Base-by-base conservation (phyloP, 2,329 filamentous ascomycete genomes). In the Aspergillus transmontanensis region DNA sequence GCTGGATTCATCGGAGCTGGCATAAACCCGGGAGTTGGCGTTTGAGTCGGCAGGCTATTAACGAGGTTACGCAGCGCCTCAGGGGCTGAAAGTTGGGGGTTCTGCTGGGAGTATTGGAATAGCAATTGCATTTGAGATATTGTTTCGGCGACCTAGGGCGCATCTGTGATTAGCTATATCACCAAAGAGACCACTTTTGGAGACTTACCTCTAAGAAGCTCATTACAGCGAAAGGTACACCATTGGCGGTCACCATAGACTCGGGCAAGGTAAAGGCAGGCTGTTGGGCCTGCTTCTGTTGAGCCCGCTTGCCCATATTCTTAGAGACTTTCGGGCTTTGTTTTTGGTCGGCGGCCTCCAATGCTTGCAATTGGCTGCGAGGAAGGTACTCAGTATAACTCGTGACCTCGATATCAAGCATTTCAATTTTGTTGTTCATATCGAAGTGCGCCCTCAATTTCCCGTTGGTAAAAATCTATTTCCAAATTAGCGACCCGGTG, bases 311-410 rank as follows among this genome's bases (percentile, higher is more conserved):
- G 58, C 79, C 77, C 45, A 80, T 72, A 58, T 83, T 83, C 72
- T 88, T 88, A 55, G 82, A 83, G 72, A 87, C 83, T 69, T 84
- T 86, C n/a, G 84, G 86, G 46, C 83, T 87, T 69, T 83, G 81
- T 61, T 85, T 88, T 72, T 83, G 82, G 58, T 85, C 84, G 12
- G 83, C 82, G 16, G 83, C 83, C 66, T 81, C 82, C 65, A 82
- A 64, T 11, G 73, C 71, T 78, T 84, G 71, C 61, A 89, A 72
- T 56, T 83, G 83, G 64, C 83, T 86, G 59, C 92, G 87, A 26
- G 93, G 89, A 53, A 98, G 82, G 71, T 90, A 97, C 78, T 98
- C 94, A 69, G 94, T 91, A 71, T 96, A 90, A 57, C 84, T 85
- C 41, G 83, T 86, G 1, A 91, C 92, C 54, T 89, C 84, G 69